Conservation (phyloP, 2,329 filamentous ascomycete genomes). For the Ophiostoma fasciatum region DNA sequence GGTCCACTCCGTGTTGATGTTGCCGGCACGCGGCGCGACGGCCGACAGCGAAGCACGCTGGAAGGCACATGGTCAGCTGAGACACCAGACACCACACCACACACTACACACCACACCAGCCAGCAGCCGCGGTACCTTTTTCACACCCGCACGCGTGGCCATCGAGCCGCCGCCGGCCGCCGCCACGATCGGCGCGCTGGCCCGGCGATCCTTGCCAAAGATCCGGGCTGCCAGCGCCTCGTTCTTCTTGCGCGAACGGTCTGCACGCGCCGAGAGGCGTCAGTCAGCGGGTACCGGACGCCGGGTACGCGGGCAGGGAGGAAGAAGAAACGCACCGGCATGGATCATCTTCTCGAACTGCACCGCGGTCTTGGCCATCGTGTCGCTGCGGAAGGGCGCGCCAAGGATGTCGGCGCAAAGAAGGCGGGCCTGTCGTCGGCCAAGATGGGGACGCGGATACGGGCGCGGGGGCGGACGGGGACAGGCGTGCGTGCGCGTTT, state of each 20-base stretch:
- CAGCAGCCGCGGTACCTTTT: slow-evolving; percentile 38
- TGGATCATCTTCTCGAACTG: neutral
- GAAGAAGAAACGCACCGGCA: neutral
- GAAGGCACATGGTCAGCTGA: slow-evolving; percentile 17
- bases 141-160: slow-evolving; percentile 55
- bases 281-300: too few relatives aligned
- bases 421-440: too few relatives aligned
- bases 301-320: too few relatives aligned
- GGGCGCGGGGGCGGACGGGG: too few relatives aligned
- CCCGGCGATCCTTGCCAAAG: slow-evolving; percentile 45
- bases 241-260: slow-evolving; percentile 55
- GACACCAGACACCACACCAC: neutral
- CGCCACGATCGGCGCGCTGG: slow-evolving; percentile 30
- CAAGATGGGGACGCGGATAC: too few relatives aligned
- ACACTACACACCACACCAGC: too few relatives aligned
- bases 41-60: slow-evolving; percentile 14
- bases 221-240: slow-evolving; percentile 58
- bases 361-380: neutral
- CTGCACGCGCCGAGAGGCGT: slow-evolving; percentile 21
- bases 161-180: slow-evolving; percentile 22
- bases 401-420: too few relatives aligned
- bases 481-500: too few relatives aligned
- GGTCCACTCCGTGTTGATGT: slow-evolving; percentile 55
- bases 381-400: neutral
- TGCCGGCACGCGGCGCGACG: slow-evolving; percentile 23